These are phyloP conservation scores for Cytospora leucostoma DNA, from an alignment of 2,329 filamentous ascomycete species.

Conservation along the genomic window DNA sequence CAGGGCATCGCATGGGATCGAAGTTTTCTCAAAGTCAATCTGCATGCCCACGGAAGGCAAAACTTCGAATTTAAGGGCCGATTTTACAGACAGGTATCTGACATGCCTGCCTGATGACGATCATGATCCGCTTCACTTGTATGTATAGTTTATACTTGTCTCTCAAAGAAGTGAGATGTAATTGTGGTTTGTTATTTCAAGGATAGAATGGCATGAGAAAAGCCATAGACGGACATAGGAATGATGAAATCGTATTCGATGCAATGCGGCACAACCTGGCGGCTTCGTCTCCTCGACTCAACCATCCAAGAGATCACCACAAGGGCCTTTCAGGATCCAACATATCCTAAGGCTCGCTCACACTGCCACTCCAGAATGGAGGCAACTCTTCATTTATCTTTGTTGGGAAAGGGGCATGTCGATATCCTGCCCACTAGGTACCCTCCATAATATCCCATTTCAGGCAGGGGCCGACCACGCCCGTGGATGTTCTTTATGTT, in stretches of 20 bases:
- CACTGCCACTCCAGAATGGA: no score
- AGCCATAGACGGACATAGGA: slow-evolving; percentile 10
- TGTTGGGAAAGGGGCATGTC: no score
- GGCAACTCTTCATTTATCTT: no score
- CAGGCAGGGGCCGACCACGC: no score
- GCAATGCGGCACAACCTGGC: background rate
- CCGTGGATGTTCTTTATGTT: no score
- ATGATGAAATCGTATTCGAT: background rate
- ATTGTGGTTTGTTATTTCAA: slow-evolving; percentile 7
- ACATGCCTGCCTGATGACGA: slow-evolving; percentile 3
- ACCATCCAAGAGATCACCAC: background rate
- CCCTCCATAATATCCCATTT: no score
- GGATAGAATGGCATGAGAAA: slow-evolving; percentile 4
- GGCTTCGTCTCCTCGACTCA: background rate
- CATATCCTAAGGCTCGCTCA: no score
- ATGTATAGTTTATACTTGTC: slow-evolving; percentile 22
- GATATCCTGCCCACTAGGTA: no score
- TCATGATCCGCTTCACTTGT: slow-evolving; percentile 14
- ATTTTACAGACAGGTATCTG: slow-evolving; percentile 3
- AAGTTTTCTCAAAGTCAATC: slow-evolving; percentile 9
- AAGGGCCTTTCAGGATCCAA: no score
- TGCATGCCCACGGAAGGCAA: slow-evolving; percentile 12
- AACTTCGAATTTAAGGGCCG: slow-evolving; percentile 14
- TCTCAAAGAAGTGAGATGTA: slow-evolving; percentile 9
- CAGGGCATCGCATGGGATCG: slow-evolving; percentile 9